These are phyloP conservation scores for Polychaeton citri DNA, from an alignment of 2,329 filamentous ascomycete genomes.

Conservation along the genomic window DNA sequence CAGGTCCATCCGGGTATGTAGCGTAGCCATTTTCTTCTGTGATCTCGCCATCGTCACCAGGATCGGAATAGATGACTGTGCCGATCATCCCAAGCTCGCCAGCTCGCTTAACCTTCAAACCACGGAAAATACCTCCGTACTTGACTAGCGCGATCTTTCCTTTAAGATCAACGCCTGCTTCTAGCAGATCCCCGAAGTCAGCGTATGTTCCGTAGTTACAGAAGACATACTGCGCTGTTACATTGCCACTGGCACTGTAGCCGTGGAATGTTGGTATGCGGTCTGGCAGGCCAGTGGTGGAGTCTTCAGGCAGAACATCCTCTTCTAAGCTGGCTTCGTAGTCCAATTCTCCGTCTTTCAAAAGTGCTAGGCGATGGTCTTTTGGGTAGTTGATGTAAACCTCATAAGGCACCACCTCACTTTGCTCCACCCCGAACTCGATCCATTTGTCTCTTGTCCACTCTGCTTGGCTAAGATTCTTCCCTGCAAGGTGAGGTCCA, in stretches of 20 bases:
- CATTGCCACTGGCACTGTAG: slow-evolving; percentile 85
- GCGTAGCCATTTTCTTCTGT: slow-evolving; percentile 71
- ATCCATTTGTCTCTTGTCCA: slow-evolving; percentile 38
- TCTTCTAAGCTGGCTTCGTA: slow-evolving; percentile 60
- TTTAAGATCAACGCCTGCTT: slow-evolving; percentile 59
- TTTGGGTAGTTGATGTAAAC: slow-evolving; percentile 39
- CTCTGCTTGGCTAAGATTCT: slow-evolving; percentile 38
- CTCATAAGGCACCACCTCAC: slow-evolving; percentile 35
- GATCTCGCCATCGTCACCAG: slow-evolving; percentile 71
- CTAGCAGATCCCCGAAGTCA: slow-evolving; percentile 71
- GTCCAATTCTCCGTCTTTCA: slow-evolving; percentile 24
- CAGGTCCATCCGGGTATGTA: slow-evolving; percentile 73
- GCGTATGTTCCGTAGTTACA: slow-evolving; percentile 81
- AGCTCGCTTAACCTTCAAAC: slow-evolving; percentile 83
- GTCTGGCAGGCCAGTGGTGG: slow-evolving; percentile 57
- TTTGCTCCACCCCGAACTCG: slow-evolving; percentile 33
- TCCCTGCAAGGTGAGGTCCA: slow-evolving; percentile 37
- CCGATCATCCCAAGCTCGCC: slow-evolving; percentile 84
- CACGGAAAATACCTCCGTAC: slow-evolving; percentile 78
- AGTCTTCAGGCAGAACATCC: slow-evolving; percentile 71
- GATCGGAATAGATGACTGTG: slow-evolving; percentile 74
- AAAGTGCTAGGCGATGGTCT: slow-evolving; percentile 31
- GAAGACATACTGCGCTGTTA: slow-evolving; percentile 74
- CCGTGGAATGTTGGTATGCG: slow-evolving; percentile 86
- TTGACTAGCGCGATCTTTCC: slow-evolving; percentile 81